A percentile compares a stretch with the other conserved stretches of the same genome.
Evolutionary conservation across 2,329 filamentous ascomycete genomes (phyloP).

Genomic region (Sporothrix pseudoabietina): DNA sequence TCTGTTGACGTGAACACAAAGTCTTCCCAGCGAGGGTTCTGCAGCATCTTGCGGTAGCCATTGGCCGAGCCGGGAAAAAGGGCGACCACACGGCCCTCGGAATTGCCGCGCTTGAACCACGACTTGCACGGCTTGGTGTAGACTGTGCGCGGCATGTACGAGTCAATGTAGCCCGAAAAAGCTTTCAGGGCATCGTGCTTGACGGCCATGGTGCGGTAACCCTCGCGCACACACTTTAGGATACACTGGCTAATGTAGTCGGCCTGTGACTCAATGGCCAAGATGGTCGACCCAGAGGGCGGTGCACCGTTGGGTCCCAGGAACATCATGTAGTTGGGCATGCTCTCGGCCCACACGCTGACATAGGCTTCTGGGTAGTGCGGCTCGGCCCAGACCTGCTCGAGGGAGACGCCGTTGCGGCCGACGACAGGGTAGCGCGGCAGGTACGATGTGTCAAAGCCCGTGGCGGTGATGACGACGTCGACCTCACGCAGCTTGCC

Average conservation of each 20-base stretch:
- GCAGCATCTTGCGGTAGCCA: conserved; percentile 19
- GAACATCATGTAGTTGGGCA: conserved; percentile 29
- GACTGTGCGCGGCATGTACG: conserved; percentile 29
- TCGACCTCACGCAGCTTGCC: conserved; percentile 55
- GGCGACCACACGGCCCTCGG: conserved; percentile 16
- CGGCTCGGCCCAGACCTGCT: conserved; percentile 19
- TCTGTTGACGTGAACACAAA: conserved; percentile 16
- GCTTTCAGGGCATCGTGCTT: conserved; percentile 21
- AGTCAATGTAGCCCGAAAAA: conserved; percentile 19
- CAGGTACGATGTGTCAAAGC: conserved; percentile 57
- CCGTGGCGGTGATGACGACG: conserved; percentile 58
- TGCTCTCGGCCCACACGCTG: conserved; percentile 16
- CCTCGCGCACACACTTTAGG: conserved; percentile 25
- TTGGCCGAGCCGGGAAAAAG: conserved; percentile 27
- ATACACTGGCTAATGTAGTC: conserved; percentile 28
- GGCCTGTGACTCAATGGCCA: conserved; percentile 21
- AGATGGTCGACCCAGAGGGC: conserved; percentile 25
- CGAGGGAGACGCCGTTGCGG: conserved; percentile 33
- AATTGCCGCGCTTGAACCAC: conserved; percentile 27
- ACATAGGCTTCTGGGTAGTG: conserved; percentile 27
- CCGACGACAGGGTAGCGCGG: conserved; percentile 55
- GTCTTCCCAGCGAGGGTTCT: conserved; percentile 29
- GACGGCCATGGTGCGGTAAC: conserved; percentile 14
- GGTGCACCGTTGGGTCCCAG: conserved; percentile 30
- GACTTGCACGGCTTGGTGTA: conserved; percentile 26